phyloP scores from a whole-genome alignment of 2,329 filamentous ascomycete species.

The Fusarium phyllophilum region DNA sequence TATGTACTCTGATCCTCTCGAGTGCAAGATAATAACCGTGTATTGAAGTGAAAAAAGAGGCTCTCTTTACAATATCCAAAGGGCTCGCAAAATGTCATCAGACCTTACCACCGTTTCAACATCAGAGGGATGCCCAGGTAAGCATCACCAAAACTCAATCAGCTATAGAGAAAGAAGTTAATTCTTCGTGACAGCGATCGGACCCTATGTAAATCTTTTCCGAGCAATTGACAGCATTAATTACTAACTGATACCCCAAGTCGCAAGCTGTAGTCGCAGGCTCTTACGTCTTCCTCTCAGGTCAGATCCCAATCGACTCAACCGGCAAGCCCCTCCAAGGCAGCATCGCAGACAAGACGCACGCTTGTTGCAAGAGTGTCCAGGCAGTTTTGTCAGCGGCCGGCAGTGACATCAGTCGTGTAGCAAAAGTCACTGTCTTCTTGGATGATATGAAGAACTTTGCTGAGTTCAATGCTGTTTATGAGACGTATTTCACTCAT shows the following conservation, averaged over 20 bases:
- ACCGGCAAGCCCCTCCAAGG: not conserved
- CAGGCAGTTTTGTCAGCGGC: not conserved
- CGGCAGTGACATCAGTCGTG: not conserved
- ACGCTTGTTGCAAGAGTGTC: not conserved
- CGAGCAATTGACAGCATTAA: too few relatives aligned
- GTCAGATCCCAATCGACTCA: not conserved
- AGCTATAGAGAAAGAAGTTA: not conserved
- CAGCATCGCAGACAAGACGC: not conserved
- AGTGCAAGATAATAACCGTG: not conserved
- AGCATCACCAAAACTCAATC: not conserved
- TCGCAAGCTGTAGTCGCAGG: not conserved
- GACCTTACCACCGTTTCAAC: not conserved
- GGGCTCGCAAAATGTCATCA: not conserved
- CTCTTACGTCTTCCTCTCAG: not conserved
- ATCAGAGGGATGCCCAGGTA: not conserved
- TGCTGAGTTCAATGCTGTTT: not conserved
- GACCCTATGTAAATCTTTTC: not conserved
- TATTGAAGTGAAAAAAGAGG: not conserved
- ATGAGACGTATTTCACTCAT: not conserved
- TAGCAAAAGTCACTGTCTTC: not conserved
- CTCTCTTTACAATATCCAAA: not conserved
- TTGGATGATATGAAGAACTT: not conserved
- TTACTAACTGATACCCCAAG: not conserved
- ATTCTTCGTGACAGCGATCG: not conserved
- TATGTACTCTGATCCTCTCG: not conserved